Evolutionary conservation across 257 asterid species (phyloP), one percentile per base, ranked within the genome.

Genomic region (Scutellaria baicalensis): DNA sequence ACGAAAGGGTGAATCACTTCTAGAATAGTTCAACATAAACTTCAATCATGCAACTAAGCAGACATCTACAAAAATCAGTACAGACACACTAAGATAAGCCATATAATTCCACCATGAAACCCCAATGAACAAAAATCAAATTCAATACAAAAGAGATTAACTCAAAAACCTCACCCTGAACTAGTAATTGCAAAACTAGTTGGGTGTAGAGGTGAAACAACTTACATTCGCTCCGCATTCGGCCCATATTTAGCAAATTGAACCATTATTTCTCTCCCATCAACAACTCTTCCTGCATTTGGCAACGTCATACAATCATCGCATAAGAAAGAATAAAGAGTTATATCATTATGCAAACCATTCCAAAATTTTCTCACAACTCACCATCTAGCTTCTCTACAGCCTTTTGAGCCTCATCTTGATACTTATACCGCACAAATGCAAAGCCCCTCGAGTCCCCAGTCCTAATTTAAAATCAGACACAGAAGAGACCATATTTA

Each of bases 391-490:
- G 97, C 85, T 84, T 94, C 0, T 94, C 97, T 31, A 94, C 99
- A 0, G 97, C 99, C 83, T 91, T 91, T 35, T 71, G 77, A 31
- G 99, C 99, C 82, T 94, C 99, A 50, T 94, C 99, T 78, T 89
- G 96, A 75, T 94, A 91, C 79, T 91, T 94, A 64, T 94, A 94
- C 35, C 99, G 79, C 66, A 94, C 97, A 78, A 94, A 94, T 2
- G 97, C 99, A 82, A 91, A 94, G 14, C 97, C 99, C 81, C 95
- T 81, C 2, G 97, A 94, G 81, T 94, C 97, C n/a, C 99, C 99
- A 68, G 96, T 94, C 90, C 99, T 94, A 50, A 55, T 12, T 38
- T 5, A 13, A 31, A 59, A 31, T 1, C 14, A 23, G 23, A 55
- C 36, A 45, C 27, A 71, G 12, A n/a, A 63, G 10, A n/a, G 51